Conservation (phyloP, 345 rosid species). For the Psidium friedrichsthalianum region DNA sequence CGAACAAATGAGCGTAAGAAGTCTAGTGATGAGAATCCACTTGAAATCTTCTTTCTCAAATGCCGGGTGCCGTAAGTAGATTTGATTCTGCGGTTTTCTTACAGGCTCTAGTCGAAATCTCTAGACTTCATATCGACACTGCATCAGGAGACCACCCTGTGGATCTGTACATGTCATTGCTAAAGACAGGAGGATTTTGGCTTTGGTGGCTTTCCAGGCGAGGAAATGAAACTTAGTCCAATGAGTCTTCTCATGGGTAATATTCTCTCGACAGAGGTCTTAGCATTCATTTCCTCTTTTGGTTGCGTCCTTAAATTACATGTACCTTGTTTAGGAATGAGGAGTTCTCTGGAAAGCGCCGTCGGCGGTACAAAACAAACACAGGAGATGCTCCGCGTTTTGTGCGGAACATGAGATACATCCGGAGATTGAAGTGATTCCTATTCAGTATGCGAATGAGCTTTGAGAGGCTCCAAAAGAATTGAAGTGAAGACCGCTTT, state of each 20-base stretch:
- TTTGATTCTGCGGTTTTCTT: not conserved
- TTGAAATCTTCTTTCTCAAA: not conserved
- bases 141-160: constrained; percentile 78
- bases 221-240: constrained; percentile 20
- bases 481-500: constrained; percentile 21
- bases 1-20: constrained; percentile 55
- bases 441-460: constrained; percentile 23
- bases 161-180: constrained; percentile 59
- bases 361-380: constrained; percentile 18
- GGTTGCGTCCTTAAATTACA: not conserved
- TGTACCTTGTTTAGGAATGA: constrained; percentile 5
- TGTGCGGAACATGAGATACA: constrained; percentile 18
- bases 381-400: constrained; percentile 25
- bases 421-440: constrained; percentile 20
- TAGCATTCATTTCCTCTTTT: not conserved
- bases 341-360: constrained; percentile 14
- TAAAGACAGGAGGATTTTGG: constrained; percentile 20
- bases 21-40: not conserved
- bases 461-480: constrained; percentile 24
- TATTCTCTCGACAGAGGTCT: not conserved
- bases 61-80: too few relatives aligned
- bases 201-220: constrained; percentile 18
- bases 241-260: constrained; percentile 12
- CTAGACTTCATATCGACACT: constrained; percentile 70
- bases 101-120: constrained; percentile 50